A percentile compares a stretch with the other conserved stretches of the same genome.
Conservation (phyloP, 139 green algal genomes). For the Chlamydomonas incerta region DNA sequence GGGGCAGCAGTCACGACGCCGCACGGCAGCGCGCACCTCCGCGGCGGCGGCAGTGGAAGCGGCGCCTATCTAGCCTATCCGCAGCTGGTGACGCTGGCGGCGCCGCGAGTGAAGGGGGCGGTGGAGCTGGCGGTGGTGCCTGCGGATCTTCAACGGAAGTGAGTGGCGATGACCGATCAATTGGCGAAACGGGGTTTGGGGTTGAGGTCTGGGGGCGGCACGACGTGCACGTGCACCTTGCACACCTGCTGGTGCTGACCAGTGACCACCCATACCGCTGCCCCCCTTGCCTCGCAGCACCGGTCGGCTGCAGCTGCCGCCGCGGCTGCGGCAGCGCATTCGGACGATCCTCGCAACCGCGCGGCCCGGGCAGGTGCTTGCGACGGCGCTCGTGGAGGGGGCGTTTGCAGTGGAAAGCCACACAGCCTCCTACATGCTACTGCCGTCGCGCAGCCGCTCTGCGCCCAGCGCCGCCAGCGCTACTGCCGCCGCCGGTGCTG, state of each 20-base stretch:
- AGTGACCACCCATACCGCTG: not conserved
- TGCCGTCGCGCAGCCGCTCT: not conserved
- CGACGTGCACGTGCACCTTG: not conserved
- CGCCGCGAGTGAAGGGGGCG: conserved; percentile 8
- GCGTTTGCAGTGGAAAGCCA: not conserved
- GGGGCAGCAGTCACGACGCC: too few species aligned
- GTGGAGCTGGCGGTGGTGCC: conserved; percentile 3
- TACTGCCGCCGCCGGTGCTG: not conserved
- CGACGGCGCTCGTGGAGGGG: not conserved
- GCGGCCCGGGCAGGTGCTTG: conserved; percentile 1
- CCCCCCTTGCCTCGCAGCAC: not conserved
- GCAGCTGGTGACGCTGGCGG: conserved; percentile 20
- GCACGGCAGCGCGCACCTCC: too few species aligned
- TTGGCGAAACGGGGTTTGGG: too few species aligned
- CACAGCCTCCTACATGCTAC: not conserved
- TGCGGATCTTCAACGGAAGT: conserved; percentile 3
- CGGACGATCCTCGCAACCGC: not conserved
- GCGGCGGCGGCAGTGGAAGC: not conserved
- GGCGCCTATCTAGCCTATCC: not conserved
- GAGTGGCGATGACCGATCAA: too few species aligned
- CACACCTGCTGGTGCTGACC: not conserved
- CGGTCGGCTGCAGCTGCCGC: not conserved
- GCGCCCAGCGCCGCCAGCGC: not conserved
- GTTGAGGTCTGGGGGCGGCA: not conserved
- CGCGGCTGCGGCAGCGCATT: conserved; percentile 1